Evolutionary conservation across 1,139 yeast genomes (phyloP), one percentile per base, ranked within the genome.

Genomic region (Suzukiozyma palmioleophila): DNA sequence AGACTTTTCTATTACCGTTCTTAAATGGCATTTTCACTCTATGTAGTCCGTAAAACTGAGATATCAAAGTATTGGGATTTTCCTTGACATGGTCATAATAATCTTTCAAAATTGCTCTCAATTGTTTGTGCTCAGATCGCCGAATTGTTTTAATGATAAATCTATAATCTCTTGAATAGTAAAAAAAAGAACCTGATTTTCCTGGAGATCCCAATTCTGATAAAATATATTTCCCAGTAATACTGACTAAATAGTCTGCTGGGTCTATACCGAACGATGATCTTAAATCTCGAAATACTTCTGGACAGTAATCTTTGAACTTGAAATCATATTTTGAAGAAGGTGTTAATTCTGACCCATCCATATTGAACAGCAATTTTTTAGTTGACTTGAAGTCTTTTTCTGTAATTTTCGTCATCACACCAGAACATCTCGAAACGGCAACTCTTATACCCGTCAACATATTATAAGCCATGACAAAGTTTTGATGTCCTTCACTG

Each of bases 151-250:
- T 94, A 62, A 94, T 94, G 54, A 94, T 92, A 60, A 86, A 94
- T 46, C 94, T 75, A 63, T 84, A 90, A 64, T 94, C 98, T 47
- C 96, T 73, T 10, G 97, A 88, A 60, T 85, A 94, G 64, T 92
- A 94, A 57, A 94, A 94, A 56, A 92, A 90, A 0, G 97, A 88
- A 0, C 98, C 98, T 52, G 95, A 84, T 60, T 94, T 94, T 7
- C 97, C 97, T 0, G 97, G 97, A 1, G 97, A 88, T 15, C 94
- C 96, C 48, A 90, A 69, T 62, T 92, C 97, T 26, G 95, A 84
- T 35, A 94, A 74, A 48, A 94, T 87, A 54, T 90, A 92, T 60
- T 89, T 89, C 14, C 96, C 92, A 0, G 97, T 90, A 48, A 94
- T 73, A 1, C 97, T 87, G 53, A 92, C 83, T 44, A 94, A 71